Percentiles rank a stretch among this genome's conserved stretches.
phyloP scores from a whole-genome alignment of 169 alveolate genomes.

The Besnoitia besnoiti region DNA sequence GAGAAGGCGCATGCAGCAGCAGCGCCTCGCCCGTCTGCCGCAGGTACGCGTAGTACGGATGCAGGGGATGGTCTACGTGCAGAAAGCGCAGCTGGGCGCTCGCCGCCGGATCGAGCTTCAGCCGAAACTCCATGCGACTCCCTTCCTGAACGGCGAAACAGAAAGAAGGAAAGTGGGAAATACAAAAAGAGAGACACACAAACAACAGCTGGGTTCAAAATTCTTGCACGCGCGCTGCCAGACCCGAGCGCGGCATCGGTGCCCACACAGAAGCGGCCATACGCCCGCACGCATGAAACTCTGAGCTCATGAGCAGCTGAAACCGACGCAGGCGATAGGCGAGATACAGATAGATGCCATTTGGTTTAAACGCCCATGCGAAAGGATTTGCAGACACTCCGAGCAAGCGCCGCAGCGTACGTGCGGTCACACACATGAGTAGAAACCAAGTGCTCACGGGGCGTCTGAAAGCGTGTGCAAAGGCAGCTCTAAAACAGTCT shows the following conservation, averaged over 20 bases:
- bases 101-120: constrained; percentile 41
- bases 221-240: too few species aligned
- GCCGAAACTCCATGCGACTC: constrained; percentile 67
- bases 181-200: not conserved
- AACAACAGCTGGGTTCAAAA: too few species aligned
- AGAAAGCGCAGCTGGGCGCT: constrained; percentile 52
- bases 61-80: constrained; percentile 54
- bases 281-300: too few species aligned
- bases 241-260: too few species aligned
- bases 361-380: too few species aligned
- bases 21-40: constrained; percentile 49
- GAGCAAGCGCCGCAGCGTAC: too few species aligned
- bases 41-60: constrained; percentile 58
- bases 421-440: too few species aligned
- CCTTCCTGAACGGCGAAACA: constrained; percentile 50
- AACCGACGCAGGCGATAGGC: not conserved
- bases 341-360: too few species aligned
- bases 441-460: too few species aligned
- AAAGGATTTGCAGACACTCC: not conserved
- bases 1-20: constrained; percentile 7
- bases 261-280: too few species aligned
- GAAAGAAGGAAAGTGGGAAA: constrained; percentile 2
- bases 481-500: not conserved
- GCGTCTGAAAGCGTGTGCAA: not conserved
- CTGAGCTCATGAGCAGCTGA: too few species aligned